Base-by-base conservation (phyloP, 2,329 filamentous ascomycete species). In the Waltergamsia citrina region DNA sequence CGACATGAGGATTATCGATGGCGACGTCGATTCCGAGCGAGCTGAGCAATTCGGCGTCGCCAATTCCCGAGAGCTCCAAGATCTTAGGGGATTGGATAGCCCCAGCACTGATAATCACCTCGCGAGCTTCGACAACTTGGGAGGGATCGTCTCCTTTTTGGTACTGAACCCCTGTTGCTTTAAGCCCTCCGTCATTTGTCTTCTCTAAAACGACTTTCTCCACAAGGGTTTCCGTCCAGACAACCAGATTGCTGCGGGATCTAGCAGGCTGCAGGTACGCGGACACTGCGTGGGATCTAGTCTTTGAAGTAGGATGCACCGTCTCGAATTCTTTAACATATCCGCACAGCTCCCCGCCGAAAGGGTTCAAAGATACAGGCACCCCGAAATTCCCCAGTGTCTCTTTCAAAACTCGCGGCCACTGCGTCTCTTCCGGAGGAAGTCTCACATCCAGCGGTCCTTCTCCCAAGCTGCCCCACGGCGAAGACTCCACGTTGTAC, bases 91-190 rank as follows among this genome's bases (percentile, higher is more conserved):
- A 55, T 33, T 63, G 56, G 39, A 67, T 52, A 1, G 55, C 46
- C 3, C 65, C 64, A 6, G 59, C 60, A 2, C 53, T 51, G 5
- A 69, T 29, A 18, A 68, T 57, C 4, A 69, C 54, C 37, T 69
- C 64, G 18, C 47, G 55, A 3, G 39, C 43, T 2, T 54, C 56
- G 7, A 28, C 38, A 9, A 51, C 38, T 1, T 17, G 15, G 16
- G 21, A 16, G 30, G 44, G 20, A 37, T 41, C 9, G 31, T 42
- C 22, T 37, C 38, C 12, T 33, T 39, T 34, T 22, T 31, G 32
- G 6, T 29, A 22, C 14, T 45, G 37, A 16, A 52, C 43, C 4
- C 41, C 45, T n/a, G 40, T 44, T 4, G 48, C 50, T 7, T 35
- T 26, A 1, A 32, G 36, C 4, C 32, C 35, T n/a, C 29, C 26